Evolutionary conservation across 2,329 filamentous ascomycete species (phyloP), one percentile per base, ranked within the genome.

Genomic region (Alternaria sp.): DNA sequence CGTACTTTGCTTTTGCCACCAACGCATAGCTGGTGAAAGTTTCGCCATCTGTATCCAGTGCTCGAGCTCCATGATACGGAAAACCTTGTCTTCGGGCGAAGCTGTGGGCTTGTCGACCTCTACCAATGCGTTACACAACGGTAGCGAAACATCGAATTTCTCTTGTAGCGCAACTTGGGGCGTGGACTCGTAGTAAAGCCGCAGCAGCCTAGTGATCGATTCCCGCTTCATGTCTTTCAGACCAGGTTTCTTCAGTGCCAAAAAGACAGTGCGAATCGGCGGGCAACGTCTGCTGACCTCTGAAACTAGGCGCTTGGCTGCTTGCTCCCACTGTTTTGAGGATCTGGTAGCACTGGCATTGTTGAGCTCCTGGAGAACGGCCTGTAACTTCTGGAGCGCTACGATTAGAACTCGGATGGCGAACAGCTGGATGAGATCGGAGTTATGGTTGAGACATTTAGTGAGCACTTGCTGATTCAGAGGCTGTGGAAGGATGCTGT

Each of bases 71-170:
- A 94, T 87, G 10, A 91, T 78, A 21, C 88, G 83, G 50, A 94
- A 82, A 50, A 87, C 83, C 45, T 85, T 83, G 3, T 83, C 79
- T 15, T 85, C 82, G 13, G 85, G 79, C 12, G 72, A 65, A 9
- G 69, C 67, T 10, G 67, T 68, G 15, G 66, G 59, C 45, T 74
- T 74, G 46, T 91, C 87, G 10, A 93, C 79, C 30, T 85, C 85
- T 59, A 86, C 84, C 49, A 98, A 82, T 1, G 90, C 86, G 62
- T 89, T 87, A 8, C 90, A 89, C 15, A 99, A 85, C 19, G 91
- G 86, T 1, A 91, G 83, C 0, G 95, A 96, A 5, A 97, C 90
- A 74, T 98, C 96, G 73, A 97, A 96, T 68, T 91, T 96, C 70
- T 93, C 91, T 67, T 91, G 90, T 13, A 96, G 84, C 1, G 93